These are phyloP conservation scores for Niveomyces coronatus DNA, from an alignment of 2,329 filamentous ascomycete genomes.

Conservation along the genomic window DNA sequence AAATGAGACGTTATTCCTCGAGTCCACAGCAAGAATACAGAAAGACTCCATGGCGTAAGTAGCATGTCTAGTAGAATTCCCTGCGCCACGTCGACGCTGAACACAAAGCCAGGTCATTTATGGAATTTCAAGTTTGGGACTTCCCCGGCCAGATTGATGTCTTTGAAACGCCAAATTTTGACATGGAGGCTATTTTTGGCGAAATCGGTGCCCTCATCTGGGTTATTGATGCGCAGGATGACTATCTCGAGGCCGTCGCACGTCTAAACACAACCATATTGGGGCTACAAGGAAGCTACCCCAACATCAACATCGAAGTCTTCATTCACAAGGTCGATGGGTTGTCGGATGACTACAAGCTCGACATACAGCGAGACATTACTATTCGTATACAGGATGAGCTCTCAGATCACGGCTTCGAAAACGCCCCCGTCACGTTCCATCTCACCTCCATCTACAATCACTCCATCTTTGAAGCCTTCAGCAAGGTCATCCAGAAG, in stretches of 20 bases:
- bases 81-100: slow-evolving; percentile 1
- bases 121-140: slow-evolving; percentile 99
- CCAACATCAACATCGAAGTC: slow-evolving; percentile 92
- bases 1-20: slow-evolving; percentile 89
- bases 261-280: slow-evolving; percentile 83
- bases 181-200: slow-evolving; percentile 87
- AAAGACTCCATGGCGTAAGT: slow-evolving; percentile 91
- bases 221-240: slow-evolving; percentile 97
- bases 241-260: slow-evolving; percentile 85
- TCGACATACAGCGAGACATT: slow-evolving; percentile 93
- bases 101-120: slow-evolving; percentile 63
- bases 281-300: slow-evolving; percentile 78
- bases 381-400: slow-evolving; percentile 95
- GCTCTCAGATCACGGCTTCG: slow-evolving; percentile 82
- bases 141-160: slow-evolving; percentile 88
- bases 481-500: slow-evolving; percentile 97
- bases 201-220: slow-evolving; percentile 92
- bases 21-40: slow-evolving; percentile 88
- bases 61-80: neutral
- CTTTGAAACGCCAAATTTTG: slow-evolving; percentile 79
- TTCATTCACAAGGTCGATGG: slow-evolving; percentile 99
- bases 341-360: slow-evolving; percentile 91
- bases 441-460: slow-evolving; percentile 98
- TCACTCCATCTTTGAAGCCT: slow-evolving; percentile 95
- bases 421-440: slow-evolving; percentile 88